These are phyloP conservation scores for Saccharum officinarum DNA, from an alignment of 176 grass and related monocot species.

Conservation along the genomic window DNA sequence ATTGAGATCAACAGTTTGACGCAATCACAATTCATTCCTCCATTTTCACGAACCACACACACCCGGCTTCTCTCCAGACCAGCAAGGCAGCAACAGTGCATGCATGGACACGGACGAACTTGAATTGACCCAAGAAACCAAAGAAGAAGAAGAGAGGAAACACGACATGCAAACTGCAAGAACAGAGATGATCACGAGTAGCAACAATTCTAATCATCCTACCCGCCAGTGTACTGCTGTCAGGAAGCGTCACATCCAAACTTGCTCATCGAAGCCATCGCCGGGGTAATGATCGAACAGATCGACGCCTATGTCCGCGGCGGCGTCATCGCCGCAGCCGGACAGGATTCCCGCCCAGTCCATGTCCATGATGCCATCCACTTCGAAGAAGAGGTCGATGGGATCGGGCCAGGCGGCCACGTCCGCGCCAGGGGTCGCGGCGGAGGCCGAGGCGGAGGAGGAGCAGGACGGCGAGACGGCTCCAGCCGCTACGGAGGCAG, in stretches of 20 bases:
- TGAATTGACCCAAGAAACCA: slow-evolving; percentile 15
- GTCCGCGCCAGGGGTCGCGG: slow-evolving; percentile 25
- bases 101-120: slow-evolving; percentile 25
- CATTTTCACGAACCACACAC: neutral
- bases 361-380: slow-evolving; percentile 63
- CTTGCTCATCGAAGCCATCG: slow-evolving; percentile 47
- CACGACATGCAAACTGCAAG: neutral
- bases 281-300: slow-evolving; percentile 46
- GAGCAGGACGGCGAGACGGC: slow-evolving; percentile 45
- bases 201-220: slow-evolving; percentile 9
- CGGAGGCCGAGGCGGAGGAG: slow-evolving; percentile 40
- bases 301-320: slow-evolving; percentile 17
- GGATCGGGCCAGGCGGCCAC: slow-evolving; percentile 56
- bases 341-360: slow-evolving; percentile 53
- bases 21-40: slow-evolving; percentile 2
- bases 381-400: slow-evolving; percentile 52
- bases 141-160: neutral
- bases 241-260: slow-evolving; percentile 49
- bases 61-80: neutral
- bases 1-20: slow-evolving; percentile 4
- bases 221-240: neutral
- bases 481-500: neutral
- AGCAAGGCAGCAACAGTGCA: neutral
- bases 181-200: slow-evolving; percentile 20
- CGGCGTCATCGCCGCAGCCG: slow-evolving; percentile 31